A percentile compares a stretch with the other conserved stretches of the same genome.
phyloP scores from a whole-genome alignment of 164 flowering plant species.

The Cinnamomum micranthum region DNA sequence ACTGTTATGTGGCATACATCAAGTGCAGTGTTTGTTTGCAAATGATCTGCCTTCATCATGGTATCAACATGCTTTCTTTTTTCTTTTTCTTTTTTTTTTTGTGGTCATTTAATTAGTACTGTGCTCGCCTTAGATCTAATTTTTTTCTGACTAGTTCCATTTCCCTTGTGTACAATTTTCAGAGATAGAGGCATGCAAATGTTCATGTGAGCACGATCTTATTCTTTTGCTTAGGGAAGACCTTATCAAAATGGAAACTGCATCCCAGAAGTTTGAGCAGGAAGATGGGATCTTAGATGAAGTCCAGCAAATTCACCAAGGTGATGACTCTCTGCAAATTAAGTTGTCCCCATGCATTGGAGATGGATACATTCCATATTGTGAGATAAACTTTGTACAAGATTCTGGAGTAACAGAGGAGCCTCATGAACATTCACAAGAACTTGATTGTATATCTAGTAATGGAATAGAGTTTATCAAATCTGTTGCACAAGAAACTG shows the following conservation, averaged over 20 bases:
- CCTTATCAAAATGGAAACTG: conserved; percentile 68
- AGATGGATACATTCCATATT: conserved; percentile 63
- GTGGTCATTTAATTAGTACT: too few species aligned
- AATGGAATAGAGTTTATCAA: conserved; percentile 7
- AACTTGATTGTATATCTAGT: conserved; percentile 14
- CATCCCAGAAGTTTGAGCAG: conserved; percentile 78
- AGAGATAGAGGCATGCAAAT: conserved; percentile 44
- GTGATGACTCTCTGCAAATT: conserved; percentile 34
- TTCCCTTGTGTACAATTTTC: conserved; percentile 11
- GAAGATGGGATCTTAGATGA: conserved; percentile 42
- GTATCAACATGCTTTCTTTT: conserved; percentile 28
- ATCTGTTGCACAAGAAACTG: conserved; percentile 24
- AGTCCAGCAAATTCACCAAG: conserved; percentile 42
- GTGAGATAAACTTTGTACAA: conserved; percentile 43
- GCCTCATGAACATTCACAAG: conserved; percentile 12
- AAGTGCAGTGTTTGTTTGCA: conserved; percentile 63
- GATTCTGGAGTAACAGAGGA: conserved; percentile 11
- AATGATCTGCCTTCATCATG: conserved; percentile 90
- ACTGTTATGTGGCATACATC: conserved; percentile 76
- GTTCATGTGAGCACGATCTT: conserved; percentile 51
- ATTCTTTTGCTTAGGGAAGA: conserved; percentile 57
- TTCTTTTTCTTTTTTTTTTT: too few species aligned
- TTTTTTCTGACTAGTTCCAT: not conserved
- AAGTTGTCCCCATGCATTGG: conserved; percentile 28
- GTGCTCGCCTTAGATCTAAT: not conserved